These are phyloP conservation scores for Herpetomonas tarakana DNA, from an alignment of 208 protist genomes.

Conservation along the genomic window DNA sequence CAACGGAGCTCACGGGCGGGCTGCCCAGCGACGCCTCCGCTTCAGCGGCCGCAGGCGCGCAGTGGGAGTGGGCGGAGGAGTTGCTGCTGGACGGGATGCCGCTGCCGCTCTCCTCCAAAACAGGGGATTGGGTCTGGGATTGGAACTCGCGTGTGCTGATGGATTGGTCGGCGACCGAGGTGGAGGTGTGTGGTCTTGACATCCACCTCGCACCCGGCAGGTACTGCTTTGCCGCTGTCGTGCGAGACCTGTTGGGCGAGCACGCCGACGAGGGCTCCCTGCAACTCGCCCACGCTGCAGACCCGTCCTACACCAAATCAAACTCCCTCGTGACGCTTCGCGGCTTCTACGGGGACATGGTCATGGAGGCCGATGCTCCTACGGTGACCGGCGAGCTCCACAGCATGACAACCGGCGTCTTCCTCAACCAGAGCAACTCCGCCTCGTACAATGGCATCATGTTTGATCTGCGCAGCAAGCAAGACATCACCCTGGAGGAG, in stretches of 20 bases:
- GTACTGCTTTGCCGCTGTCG: constrained; percentile 11
- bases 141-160: constrained; percentile 53
- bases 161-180: constrained; percentile 7
- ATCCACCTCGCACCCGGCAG: constrained; percentile 6
- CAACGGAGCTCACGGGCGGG: too few species aligned
- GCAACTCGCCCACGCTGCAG: constrained; percentile 20
- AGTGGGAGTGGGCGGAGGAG: too few species aligned
- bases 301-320: constrained; percentile 23
- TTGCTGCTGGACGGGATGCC: too few species aligned
- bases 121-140: constrained; percentile 39
- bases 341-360: constrained; percentile 53
- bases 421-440: constrained; percentile 73
- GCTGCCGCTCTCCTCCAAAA: too few species aligned
- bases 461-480: constrained; percentile 82
- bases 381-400: constrained; percentile 45
- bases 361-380: constrained; percentile 36
- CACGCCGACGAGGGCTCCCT: constrained; percentile 3
- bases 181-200: constrained; percentile 2
- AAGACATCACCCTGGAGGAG: constrained; percentile 86
- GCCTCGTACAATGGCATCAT: constrained; percentile 92
- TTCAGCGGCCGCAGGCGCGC: too few species aligned
- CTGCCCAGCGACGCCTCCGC: too few species aligned
- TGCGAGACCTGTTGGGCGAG: not conserved
- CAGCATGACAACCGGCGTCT: constrained; percentile 66
- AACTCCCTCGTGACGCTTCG: constrained; percentile 46